Evolutionary conservation across 1,284 basidiomycete species (phyloP).

Genomic region (Rhodotorula glutinis): DNA sequence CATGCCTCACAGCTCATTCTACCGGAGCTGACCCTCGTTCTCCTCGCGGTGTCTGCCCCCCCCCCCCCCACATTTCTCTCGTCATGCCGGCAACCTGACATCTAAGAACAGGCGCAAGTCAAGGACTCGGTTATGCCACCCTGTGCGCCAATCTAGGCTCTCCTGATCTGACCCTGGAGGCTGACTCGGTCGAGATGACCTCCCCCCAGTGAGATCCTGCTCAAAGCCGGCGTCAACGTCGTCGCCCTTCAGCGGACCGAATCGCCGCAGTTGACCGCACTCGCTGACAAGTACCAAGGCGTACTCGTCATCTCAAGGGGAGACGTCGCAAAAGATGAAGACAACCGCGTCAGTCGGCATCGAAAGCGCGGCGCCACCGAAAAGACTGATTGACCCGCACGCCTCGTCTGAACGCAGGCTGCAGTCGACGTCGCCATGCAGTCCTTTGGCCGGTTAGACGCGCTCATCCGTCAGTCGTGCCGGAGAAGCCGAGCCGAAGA

Average conservation of each 20-base stretch:
- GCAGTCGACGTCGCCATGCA: constrained; percentile 53
- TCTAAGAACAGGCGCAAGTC: constrained; percentile 46
- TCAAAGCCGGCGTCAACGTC: constrained; percentile 56
- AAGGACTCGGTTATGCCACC: constrained; percentile 75
- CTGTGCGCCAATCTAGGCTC: constrained; percentile 48
- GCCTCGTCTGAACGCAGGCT: constrained; percentile 46
- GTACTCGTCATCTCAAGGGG: constrained; percentile 51
- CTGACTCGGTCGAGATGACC: neutral
- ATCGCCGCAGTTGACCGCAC: constrained; percentile 60
- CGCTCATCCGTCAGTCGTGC: constrained; percentile 58
- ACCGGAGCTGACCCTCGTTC: neutral
- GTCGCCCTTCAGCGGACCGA: constrained; percentile 69
- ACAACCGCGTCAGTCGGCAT: constrained; percentile 41
- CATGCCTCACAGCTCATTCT: too few species aligned
- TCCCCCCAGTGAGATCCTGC: constrained; percentile 51
- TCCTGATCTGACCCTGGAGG: neutral
- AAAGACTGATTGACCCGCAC: neutral
- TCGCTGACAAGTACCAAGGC: constrained; percentile 52
- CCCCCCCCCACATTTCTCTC: neutral
- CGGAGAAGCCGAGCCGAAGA: too few species aligned
- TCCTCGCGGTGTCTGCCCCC: too few species aligned
- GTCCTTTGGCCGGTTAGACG: constrained; percentile 64
- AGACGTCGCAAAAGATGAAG: constrained; percentile 61
- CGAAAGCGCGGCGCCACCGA: neutral
- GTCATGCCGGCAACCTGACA: neutral